Conservation (phyloP, 495 filamentous ascomycete genomes). For the Penicillium tannophilum region DNA sequence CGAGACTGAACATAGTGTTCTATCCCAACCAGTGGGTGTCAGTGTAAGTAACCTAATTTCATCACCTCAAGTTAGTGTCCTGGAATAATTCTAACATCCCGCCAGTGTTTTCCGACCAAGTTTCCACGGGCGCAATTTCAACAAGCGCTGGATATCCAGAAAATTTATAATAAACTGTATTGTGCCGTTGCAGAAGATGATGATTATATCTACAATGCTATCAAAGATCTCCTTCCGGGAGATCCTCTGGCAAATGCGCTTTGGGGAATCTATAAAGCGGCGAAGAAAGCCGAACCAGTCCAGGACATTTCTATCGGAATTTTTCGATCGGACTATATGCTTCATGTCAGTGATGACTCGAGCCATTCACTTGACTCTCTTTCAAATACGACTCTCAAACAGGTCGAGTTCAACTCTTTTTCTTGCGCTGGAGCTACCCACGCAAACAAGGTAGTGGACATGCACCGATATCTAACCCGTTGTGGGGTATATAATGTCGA, state of each 20-base stretch:
- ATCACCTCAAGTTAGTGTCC: background rate
- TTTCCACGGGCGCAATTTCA: constrained; percentile 74
- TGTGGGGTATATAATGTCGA: constrained; percentile 24
- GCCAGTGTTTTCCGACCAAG: constrained; percentile 65
- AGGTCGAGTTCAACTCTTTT: constrained; percentile 91
- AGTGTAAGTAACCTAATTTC: constrained; percentile 47
- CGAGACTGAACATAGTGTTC: constrained; percentile 59
- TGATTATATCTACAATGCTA: constrained; percentile 58
- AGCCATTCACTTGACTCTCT: background rate
- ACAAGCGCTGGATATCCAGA: constrained; percentile 66
- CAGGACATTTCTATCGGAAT: constrained; percentile 73
- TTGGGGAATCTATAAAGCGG: constrained; percentile 72
- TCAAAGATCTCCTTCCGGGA: constrained; percentile 53
- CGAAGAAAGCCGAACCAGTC: constrained; percentile 60
- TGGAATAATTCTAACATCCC: background rate
- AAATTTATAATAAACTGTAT: constrained; percentile 80
- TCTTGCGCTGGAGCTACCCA: constrained; percentile 76
- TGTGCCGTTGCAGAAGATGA: constrained; percentile 74
- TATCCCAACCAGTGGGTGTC: constrained; percentile 73
- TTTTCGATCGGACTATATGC: constrained; percentile 92
- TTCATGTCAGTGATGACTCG: constrained; percentile 49
- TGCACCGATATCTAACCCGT: constrained; percentile 55
- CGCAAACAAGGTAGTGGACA: constrained; percentile 60
- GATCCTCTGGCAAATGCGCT: constrained; percentile 72
- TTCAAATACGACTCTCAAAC: constrained; percentile 58